Percentiles rank a stretch among this genome's conserved stretches.
phyloP scores from a whole-genome alignment of 2,329 filamentous ascomycete species.

The Diplodia sapinea region DNA sequence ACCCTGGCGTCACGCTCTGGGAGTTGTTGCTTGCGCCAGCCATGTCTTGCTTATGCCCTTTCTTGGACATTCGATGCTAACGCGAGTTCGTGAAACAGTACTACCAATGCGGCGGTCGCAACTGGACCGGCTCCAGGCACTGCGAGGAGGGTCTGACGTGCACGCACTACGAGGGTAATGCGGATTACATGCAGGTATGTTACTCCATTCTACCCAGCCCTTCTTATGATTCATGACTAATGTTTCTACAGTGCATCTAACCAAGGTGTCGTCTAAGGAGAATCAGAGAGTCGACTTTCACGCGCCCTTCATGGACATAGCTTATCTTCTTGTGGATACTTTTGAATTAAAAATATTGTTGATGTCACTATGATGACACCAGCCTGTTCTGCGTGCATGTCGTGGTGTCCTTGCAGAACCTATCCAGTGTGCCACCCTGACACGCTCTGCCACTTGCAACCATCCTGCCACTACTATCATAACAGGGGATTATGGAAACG shows the following conservation, averaged over 20 bases:
- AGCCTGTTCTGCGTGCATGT: neutral
- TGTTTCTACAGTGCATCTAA: neutral
- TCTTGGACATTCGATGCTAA: neutral
- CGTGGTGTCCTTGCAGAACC: neutral
- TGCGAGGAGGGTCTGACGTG: slow-evolving; percentile 37
- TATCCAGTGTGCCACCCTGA: neutral
- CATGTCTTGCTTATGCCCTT: neutral
- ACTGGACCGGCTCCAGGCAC: slow-evolving; percentile 34
- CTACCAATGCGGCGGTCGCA: slow-evolving; percentile 36
- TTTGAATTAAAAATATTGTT: neutral
- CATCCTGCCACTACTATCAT: too few relatives aligned
- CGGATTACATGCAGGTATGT: slow-evolving; percentile 21
- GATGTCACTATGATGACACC: neutral
- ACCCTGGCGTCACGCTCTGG: neutral
- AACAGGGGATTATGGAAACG: too few relatives aligned
- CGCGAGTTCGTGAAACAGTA: slow-evolving; percentile 25
- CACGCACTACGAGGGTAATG: slow-evolving; percentile 28
- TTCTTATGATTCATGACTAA: neutral
- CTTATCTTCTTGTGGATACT: slow-evolving; percentile 23
- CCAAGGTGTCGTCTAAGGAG: neutral
- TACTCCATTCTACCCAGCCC: too few relatives aligned
- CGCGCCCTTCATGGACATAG: slow-evolving; percentile 6
- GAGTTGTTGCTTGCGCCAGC: neutral
- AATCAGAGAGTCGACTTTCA: neutral
- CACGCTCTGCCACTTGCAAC: neutral